Conservation (phyloP, 345 rosid genomes). For the Aquilaria malaccensis region DNA sequence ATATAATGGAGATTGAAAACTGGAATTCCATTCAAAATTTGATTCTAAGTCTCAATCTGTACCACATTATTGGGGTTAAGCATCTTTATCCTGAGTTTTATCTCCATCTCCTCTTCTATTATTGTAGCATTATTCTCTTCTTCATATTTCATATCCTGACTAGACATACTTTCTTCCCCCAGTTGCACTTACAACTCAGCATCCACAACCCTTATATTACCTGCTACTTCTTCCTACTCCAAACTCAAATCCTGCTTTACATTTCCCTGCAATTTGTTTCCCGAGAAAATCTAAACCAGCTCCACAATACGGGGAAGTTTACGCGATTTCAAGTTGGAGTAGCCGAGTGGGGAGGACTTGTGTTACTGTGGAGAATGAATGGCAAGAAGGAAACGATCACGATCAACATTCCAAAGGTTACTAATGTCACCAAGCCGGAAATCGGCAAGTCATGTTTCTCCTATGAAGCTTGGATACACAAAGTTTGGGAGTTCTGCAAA, state of each 20-base stretch:
- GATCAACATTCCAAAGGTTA: slow-evolving; percentile 29
- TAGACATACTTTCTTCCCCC: slow-evolving; percentile 27
- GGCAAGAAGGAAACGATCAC: slow-evolving; percentile 42
- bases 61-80: slow-evolving; percentile 50
- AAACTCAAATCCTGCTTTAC: slow-evolving; percentile 10
- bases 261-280: background rate
- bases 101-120: slow-evolving; percentile 36
- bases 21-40: slow-evolving; percentile 13
- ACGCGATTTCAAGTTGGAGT: background rate
- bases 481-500: slow-evolving; percentile 43
- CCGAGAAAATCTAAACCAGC: background rate
- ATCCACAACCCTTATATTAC: slow-evolving; percentile 23
- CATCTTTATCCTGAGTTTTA: slow-evolving; percentile 43
- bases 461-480: slow-evolving; percentile 30
- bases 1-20: slow-evolving; percentile 14
- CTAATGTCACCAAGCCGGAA: slow-evolving; percentile 21
- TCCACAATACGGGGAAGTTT: slow-evolving; percentile 18
- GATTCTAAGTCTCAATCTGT: slow-evolving; percentile 45
- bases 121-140: slow-evolving; percentile 34
- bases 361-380: slow-evolving; percentile 42
- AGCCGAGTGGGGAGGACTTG: slow-evolving; percentile 11
- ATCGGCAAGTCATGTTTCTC: slow-evolving; percentile 12
- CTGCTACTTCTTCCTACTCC: slow-evolving; percentile 1
- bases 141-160: slow-evolving; percentile 25
- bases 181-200: slow-evolving; percentile 27